A percentile compares a stretch with the other conserved stretches of the same genome.
Evolutionary conservation across 306 rosid species (phyloP).

Genomic region (Corylus avellana): DNA sequence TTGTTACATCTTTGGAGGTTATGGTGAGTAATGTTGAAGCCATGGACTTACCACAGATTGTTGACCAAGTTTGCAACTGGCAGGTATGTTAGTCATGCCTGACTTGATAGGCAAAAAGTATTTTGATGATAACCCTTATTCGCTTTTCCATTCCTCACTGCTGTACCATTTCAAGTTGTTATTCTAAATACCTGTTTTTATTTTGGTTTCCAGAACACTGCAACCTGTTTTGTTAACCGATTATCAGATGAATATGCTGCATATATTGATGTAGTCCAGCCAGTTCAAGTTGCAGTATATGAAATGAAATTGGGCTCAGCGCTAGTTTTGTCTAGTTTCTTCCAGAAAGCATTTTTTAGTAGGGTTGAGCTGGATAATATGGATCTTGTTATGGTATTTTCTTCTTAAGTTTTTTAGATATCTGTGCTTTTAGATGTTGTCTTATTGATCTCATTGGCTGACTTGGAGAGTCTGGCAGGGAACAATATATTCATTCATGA

Average conservation of each 20-base stretch:
- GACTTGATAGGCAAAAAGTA: background rate
- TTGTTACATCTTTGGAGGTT: slow-evolving; percentile 38
- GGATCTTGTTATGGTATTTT: slow-evolving; percentile 53
- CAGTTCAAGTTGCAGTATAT: slow-evolving; percentile 85
- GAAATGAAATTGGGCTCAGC: slow-evolving; percentile 90
- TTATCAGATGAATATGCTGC: slow-evolving; percentile 49
- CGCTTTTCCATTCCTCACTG: background rate
- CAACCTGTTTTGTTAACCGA: slow-evolving; percentile 64
- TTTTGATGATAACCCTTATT: slow-evolving; percentile 1
- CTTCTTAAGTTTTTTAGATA: slow-evolving; percentile 6
- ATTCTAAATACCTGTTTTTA: background rate
- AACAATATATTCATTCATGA: slow-evolving; percentile 60
- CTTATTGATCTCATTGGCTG: slow-evolving; percentile 18
- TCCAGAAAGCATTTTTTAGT: slow-evolving; percentile 38
- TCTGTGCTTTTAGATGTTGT: slow-evolving; percentile 15
- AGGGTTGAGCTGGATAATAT: slow-evolving; percentile 40
- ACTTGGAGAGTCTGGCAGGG: slow-evolving; percentile 57
- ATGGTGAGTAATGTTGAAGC: slow-evolving; percentile 42
- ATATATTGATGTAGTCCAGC: slow-evolving; percentile 73
- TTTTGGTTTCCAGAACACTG: slow-evolving; percentile 52
- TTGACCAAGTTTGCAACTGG: slow-evolving; percentile 57
- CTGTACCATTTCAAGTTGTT: background rate
- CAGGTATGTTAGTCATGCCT: slow-evolving; percentile 51
- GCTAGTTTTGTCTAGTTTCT: slow-evolving; percentile 51
- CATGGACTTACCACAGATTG: slow-evolving; percentile 42